phyloP scores from a whole-genome alignment of 129 eudicot genomes.

The Lonicera japonica region DNA sequence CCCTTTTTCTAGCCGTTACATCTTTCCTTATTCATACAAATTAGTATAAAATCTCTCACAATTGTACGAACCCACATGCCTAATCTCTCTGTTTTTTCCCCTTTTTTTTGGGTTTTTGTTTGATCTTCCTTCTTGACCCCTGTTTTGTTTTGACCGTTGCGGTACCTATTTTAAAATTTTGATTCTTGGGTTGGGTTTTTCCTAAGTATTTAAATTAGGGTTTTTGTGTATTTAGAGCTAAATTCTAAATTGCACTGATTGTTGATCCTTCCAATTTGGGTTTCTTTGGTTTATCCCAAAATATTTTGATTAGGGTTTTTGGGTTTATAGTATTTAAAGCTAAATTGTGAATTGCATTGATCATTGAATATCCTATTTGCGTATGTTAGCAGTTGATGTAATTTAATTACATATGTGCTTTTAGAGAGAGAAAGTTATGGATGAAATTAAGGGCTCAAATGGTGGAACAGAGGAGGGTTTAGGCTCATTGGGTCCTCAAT shows the following conservation, averaged over 20 bases:
- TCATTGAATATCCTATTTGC: too few species aligned
- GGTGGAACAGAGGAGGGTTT: background rate
- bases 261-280: too few species aligned
- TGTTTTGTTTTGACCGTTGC: slow-evolving; percentile 2
- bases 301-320: too few species aligned
- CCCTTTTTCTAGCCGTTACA: slow-evolving; percentile 29
- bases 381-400: background rate
- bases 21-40: slow-evolving; percentile 1
- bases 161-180: too few species aligned
- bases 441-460: background rate
- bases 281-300: too few species aligned
- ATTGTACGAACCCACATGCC: background rate
- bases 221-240: too few species aligned
- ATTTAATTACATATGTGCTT: background rate
- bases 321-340: too few species aligned
- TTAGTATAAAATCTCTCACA: background rate
- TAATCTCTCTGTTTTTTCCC: background rate
- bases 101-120: background rate
- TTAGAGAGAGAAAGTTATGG: background rate
- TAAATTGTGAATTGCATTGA: too few species aligned
- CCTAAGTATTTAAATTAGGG: too few species aligned
- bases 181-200: too few species aligned
- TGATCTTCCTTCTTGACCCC: background rate
- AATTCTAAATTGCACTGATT: too few species aligned
- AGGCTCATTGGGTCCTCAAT: background rate